Conservation (phyloP, 805 yeast species). For the Suhomyces sp. region DNA sequence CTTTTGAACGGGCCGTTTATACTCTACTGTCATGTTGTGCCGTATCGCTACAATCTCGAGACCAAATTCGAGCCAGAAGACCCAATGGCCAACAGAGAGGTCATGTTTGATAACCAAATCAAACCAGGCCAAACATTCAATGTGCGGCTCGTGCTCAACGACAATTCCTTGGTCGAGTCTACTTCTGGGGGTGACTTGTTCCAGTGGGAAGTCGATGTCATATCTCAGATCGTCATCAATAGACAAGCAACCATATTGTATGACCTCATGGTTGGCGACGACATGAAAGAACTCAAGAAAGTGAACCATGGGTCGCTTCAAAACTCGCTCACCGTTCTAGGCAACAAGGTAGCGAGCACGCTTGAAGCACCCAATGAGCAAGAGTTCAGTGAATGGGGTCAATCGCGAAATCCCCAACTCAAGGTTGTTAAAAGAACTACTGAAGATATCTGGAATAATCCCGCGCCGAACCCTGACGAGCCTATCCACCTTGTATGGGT, state of each 20-base stretch:
- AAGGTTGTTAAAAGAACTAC: slow-evolving; percentile 24
- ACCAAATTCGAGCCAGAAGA: slow-evolving; percentile 21
- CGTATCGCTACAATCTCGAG: slow-evolving; percentile 29
- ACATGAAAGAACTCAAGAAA: slow-evolving; percentile 30
- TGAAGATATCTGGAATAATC: slow-evolving; percentile 33
- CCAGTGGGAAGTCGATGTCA: slow-evolving; percentile 38
- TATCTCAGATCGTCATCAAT: slow-evolving; percentile 42
- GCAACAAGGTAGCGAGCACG: neutral
- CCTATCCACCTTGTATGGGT: slow-evolving; percentile 41
- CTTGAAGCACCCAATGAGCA: neutral
- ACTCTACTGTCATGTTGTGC: slow-evolving; percentile 43
- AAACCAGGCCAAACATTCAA: slow-evolving; percentile 72
- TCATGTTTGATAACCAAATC: slow-evolving; percentile 40
- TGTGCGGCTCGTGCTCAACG: slow-evolving; percentile 50
- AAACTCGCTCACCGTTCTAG: slow-evolving; percentile 1
- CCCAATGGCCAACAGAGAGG: slow-evolving; percentile 24
- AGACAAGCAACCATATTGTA: slow-evolving; percentile 27
- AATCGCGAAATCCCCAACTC: slow-evolving; percentile 20
- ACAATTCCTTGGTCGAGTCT: slow-evolving; percentile 30
- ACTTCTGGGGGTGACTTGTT: slow-evolving; percentile 15
- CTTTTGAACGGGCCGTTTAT: slow-evolving; percentile 42
- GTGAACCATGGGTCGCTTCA: slow-evolving; percentile 24
- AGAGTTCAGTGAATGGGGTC: neutral
- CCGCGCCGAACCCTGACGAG: slow-evolving; percentile 20
- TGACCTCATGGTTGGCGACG: slow-evolving; percentile 39